Evolutionary conservation across 2,329 filamentous ascomycete species (phyloP).

Genomic region (Microdochium bolleyi): DNA sequence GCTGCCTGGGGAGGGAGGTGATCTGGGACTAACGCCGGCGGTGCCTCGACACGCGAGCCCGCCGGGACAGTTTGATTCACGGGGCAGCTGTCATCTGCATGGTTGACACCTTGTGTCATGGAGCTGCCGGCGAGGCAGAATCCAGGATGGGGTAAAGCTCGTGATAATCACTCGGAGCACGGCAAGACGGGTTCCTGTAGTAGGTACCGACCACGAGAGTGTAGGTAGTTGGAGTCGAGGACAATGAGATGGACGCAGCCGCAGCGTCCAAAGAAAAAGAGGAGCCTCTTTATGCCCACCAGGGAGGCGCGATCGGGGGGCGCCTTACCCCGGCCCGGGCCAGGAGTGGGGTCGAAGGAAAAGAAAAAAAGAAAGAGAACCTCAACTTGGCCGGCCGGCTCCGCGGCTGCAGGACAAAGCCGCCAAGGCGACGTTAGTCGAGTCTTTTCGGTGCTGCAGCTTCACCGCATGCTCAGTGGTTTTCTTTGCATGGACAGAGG

Average conservation of each 20-base stretch:
- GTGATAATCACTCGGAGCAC: not conserved
- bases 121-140: not conserved
- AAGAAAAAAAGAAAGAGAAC: not conserved
- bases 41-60: constrained; percentile 4
- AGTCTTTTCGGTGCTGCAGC: too few relatives aligned
- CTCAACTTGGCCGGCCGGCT: not conserved
- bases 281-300: not conserved
- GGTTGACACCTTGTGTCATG: constrained; percentile 11
- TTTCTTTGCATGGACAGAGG: too few relatives aligned
- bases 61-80: constrained; percentile 19
- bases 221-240: not conserved
- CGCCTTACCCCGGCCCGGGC: not conserved
- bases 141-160: not conserved
- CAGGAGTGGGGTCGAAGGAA: not conserved
- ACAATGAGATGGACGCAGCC: not conserved
- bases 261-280: not conserved
- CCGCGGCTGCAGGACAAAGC: not conserved
- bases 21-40: constrained; percentile 11
- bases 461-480: too few relatives aligned
- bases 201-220: not conserved
- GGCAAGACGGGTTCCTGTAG: not conserved
- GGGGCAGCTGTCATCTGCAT: constrained; percentile 20
- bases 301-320: not conserved
- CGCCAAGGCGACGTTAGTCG: not conserved
- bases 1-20: constrained; percentile 5